Evolutionary conservation across 2,329 filamentous ascomycete species (phyloP).

Genomic region (Aspergillus udagawae): DNA sequence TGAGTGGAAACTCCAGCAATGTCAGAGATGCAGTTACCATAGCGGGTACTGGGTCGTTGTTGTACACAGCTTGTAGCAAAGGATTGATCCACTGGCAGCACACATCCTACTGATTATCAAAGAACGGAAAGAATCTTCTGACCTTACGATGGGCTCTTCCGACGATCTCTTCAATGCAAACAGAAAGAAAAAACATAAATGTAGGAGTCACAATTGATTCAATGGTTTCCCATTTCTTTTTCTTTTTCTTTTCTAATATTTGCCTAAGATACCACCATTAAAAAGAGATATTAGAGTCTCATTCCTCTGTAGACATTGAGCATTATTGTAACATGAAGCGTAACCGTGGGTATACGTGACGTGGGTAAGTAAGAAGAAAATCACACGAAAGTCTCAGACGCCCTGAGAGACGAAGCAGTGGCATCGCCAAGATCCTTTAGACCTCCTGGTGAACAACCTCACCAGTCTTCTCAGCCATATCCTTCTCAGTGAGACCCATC

Average conservation of each 20-base stretch:
- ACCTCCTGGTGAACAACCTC: not conserved
- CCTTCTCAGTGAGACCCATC: constrained; percentile 47
- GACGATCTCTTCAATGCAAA: not conserved
- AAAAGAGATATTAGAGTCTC: not conserved
- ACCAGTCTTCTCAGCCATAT: constrained; percentile 15
- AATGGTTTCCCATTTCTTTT: not conserved
- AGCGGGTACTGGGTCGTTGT: no score
- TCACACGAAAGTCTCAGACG: not conserved
- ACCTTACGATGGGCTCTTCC: not conserved
- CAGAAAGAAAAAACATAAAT: not conserved
- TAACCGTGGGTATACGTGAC: constrained; percentile 5
- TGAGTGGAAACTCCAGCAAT: no score
- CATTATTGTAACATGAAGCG: constrained; percentile 5
- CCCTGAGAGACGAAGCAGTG: not conserved
- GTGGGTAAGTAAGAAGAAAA: not conserved
- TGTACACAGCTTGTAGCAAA: no score
- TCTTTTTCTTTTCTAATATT: not conserved
- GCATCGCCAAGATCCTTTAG: not conserved
- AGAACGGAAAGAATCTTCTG: not conserved
- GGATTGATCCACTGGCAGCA: no score
- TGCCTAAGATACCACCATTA: not conserved
- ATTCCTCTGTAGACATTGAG: not conserved
- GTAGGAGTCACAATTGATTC: not conserved
- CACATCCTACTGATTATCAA: no score
- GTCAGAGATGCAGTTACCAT: not conserved